Evolutionary conservation across 148 eudicot genomes (phyloP).

Genomic region (Hydrangea macrophylla): DNA sequence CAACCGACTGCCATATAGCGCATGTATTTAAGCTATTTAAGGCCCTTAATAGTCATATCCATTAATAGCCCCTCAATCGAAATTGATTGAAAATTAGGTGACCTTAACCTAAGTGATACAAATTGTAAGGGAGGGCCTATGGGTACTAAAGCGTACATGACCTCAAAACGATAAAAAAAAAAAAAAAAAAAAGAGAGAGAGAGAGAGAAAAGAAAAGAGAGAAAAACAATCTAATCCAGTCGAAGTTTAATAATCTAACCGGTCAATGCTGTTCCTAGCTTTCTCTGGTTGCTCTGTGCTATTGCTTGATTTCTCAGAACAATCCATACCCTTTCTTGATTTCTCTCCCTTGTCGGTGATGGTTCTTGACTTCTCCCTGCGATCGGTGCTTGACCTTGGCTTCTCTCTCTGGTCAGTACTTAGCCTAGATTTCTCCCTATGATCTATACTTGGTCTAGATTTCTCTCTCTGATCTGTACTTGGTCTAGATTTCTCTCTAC

Average conservation of each 20-base stretch:
- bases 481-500: conserved; percentile 42
- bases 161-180: neutral
- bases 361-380: conserved; percentile 64
- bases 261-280: conserved; percentile 83
- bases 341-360: conserved; percentile 71
- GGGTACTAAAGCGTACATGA: too few species aligned
- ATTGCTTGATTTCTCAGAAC: conserved; percentile 39
- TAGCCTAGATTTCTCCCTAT: conserved; percentile 57
- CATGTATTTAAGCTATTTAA: too few species aligned
- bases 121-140: too few species aligned
- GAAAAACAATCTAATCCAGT: neutral
- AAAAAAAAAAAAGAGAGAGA: too few species aligned
- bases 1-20: too few species aligned
- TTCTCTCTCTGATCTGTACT: conserved; percentile 25
- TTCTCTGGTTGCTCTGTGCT: conserved; percentile 63
- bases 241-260: conserved; percentile 43
- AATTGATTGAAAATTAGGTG: too few species aligned
- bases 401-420: conserved; percentile 60
- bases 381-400: conserved; percentile 56
- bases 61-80: too few species aligned
- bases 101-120: too few species aligned
- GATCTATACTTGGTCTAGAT: conserved; percentile 53
- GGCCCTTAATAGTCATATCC: too few species aligned
- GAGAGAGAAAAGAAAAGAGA: too few species aligned
- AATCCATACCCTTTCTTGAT: conserved; percentile 51